Evolutionary conservation across 176 grass and related monocot species (phyloP), one percentile per base, ranked within the genome.

Genomic region (Otatea glauca): DNA sequence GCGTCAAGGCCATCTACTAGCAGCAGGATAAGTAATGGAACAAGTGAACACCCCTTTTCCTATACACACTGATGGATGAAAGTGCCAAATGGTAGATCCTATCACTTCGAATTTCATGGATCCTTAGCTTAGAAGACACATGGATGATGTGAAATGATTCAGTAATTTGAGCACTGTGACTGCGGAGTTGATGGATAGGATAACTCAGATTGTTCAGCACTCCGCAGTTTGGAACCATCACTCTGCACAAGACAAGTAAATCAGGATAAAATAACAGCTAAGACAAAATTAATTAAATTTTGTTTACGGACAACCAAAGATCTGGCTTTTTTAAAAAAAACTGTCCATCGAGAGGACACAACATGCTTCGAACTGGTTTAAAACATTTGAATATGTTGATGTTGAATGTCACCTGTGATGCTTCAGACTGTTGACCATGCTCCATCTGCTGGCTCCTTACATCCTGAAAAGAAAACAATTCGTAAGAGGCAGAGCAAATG

Each of bases 181-280:
- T 92, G 89, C 17, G 89, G 92, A 60, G 92, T 91, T 53, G 92
- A 88, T 1, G 87, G 73, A 61, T 89, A 61, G 42, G 89, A 88
- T 59, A 70, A 72, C 32, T 78, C 84, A 75, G 73, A 87, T 32
- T 91, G 89, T 72, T 94, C 92, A 69, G 47, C 70, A 81, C 32
- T 89, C 48, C 70, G 78, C 68, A 83, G 43, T 64, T 90, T 90
- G 58, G 80, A 76, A 29, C 77, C 86, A 82, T 91, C 89, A 72
- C 73, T 84, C 89, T 92, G 78, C 47, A 84, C 17, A 82, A 75
- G 75, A 62, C 16, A 79, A 78, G 45, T 39, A 78, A 78, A 81
- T n/a, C 59, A 82, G 60, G 69, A 68, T 51, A 6, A 9, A 51
- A 54, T 29, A 15, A 72, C 43, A 9, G 48, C 18, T 7, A 38